Percentiles rank a stretch among this genome's conserved stretches.
phyloP scores from a whole-genome alignment of 2,329 filamentous ascomycete genomes.

The Colletotrichum gigasporum region DNA sequence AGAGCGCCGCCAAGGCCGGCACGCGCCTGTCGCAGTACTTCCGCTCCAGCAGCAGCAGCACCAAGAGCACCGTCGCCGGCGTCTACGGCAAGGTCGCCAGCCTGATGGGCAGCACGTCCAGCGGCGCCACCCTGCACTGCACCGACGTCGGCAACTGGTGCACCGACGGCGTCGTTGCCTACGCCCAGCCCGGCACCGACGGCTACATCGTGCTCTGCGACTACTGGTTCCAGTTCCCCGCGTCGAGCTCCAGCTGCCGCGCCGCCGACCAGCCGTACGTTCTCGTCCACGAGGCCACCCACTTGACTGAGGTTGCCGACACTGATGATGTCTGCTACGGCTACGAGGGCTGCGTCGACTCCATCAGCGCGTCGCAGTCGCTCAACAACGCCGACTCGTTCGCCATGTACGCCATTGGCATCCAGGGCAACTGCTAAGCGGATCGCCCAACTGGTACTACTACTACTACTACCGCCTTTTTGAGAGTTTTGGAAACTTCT shows the following conservation, averaged over 20 bases:
- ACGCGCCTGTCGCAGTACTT: conserved; percentile 64
- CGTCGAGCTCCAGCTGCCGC: conserved; percentile 62
- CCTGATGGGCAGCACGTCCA: conserved; percentile 53
- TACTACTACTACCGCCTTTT: no score
- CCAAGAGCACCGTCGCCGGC: conserved; percentile 54
- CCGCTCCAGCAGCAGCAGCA: conserved; percentile 55
- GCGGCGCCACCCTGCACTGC: conserved; percentile 61
- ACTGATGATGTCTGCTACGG: conserved; percentile 47
- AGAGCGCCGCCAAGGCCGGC: conserved; percentile 47
- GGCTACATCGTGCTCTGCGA: conserved; percentile 70
- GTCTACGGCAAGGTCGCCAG: conserved; percentile 55
- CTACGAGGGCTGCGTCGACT: conserved; percentile 36
- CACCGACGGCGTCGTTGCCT: conserved; percentile 61
- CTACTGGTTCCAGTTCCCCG: conserved; percentile 65
- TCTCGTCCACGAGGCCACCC: conserved; percentile 72
- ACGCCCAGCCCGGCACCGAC: conserved; percentile 61
- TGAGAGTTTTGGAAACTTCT: not conserved
- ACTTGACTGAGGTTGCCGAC: conserved; percentile 64
- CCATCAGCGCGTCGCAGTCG: conserved; percentile 18
- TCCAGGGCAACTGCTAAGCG: conserved; percentile 3
- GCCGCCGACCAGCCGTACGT: conserved; percentile 64
- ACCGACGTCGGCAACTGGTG: conserved; percentile 59
- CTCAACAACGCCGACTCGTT: conserved; percentile 33
- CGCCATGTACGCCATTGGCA: conserved; percentile 29
- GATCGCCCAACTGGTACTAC: not conserved